Evolutionary conservation across 2,329 filamentous ascomycete species (phyloP), one percentile per base, ranked within the genome.

Genomic region (Diaporthe sp.): DNA sequence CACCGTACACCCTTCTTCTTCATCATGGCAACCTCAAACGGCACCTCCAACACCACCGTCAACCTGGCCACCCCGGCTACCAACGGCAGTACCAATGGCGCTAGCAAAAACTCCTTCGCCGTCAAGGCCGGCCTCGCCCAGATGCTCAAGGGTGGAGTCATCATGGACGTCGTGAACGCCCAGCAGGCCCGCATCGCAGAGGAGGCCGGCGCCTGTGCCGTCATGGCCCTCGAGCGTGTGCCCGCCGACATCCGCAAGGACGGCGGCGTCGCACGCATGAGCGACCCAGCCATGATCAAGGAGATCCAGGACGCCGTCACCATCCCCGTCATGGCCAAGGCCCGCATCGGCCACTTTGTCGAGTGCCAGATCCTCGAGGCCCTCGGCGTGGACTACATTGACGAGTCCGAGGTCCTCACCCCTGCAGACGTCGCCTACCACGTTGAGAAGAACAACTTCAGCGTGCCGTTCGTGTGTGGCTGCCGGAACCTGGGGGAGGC

Each of bases 261-360:
- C 84, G 97, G 97, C 80, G 97, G 97, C 82, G 97, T 99, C 31
- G 95, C 95, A 17, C 94, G 97, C 85, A 99, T 99, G 97, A 97
- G 94, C 2, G 96, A 98, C 87, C 97, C 97, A 2, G 88, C 90
- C 80, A 94, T 98, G 91, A 98, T 98, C 89, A 94, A 94, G 86
- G 94, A 96, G 85, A 98, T 99, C 84, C 97, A 98, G 92, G 92
- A 90, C 4, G 93, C 95, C 55, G 97, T 98, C 62, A 98, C 96
- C 72, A 98, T 98, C 81, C 97, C 97, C 80, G 97, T 99, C 85
- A 98, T 99, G 97, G 97, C 97, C 78, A 99, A 99, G 88, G 96
- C 96, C 34, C 92, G 97, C 83, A 99, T 98, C 83, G 97, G 97
- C 51, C 97, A 99, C 87, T 96, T 98, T 80, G 96, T 98, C 81